Evolutionary conservation across 495 filamentous ascomycete species (phyloP).

Genomic region (Penicillium crystallinum): DNA sequence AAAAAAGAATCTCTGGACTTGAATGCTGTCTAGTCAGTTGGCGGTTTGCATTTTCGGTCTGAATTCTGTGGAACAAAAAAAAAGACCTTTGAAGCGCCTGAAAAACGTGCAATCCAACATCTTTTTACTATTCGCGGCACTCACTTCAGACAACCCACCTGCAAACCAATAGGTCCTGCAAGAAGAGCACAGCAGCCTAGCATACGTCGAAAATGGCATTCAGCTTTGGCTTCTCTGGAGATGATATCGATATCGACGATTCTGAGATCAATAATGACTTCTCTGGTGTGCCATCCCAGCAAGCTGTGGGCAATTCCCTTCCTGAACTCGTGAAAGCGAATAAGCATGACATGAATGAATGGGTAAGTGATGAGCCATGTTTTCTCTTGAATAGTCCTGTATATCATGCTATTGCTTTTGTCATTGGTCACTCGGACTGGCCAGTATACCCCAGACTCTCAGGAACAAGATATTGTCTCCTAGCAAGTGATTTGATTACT

Average conservation of each 20-base stretch:
- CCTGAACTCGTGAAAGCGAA: constrained; percentile 32
- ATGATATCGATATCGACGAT: constrained; percentile 71
- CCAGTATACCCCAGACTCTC: not conserved
- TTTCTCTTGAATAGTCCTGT: not conserved
- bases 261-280: constrained; percentile 26
- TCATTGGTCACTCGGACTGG: constrained; percentile 27
- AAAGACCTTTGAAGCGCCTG: no score
- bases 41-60: no score
- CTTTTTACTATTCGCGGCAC: not conserved
- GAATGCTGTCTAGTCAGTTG: no score
- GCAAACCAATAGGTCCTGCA: not conserved
- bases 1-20: not conserved
- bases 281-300: constrained; percentile 5
- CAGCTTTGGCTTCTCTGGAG: constrained; percentile 76
- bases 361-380: constrained; percentile 32
- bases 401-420: constrained; percentile 4
- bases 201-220: constrained; percentile 44
- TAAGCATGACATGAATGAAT: constrained; percentile 41
- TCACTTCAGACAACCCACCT: not conserved
- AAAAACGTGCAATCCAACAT: not conserved
- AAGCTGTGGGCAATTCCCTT: constrained; percentile 14
- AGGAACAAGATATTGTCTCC: not conserved
- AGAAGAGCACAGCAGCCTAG: not conserved
- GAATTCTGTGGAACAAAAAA: no score
- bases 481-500: not conserved